A percentile compares a stretch with the other conserved stretches of the same genome.
These are phyloP conservation scores for Stachybotrys chlorohalonatus DNA, from an alignment of 2,329 filamentous ascomycete genomes.

Conservation along the genomic window DNA sequence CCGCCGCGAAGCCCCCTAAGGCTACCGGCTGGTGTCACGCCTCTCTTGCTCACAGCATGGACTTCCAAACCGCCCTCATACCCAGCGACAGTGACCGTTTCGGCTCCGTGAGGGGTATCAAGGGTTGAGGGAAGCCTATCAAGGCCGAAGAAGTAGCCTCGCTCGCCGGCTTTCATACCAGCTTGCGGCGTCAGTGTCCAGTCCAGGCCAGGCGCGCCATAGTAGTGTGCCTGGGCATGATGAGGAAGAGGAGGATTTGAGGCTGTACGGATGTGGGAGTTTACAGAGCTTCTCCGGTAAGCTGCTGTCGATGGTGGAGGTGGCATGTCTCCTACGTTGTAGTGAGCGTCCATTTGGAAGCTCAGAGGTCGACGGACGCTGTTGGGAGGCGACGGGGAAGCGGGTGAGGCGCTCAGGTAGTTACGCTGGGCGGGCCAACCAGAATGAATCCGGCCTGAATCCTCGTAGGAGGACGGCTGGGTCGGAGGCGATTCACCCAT, in stretches of 20 bases:
- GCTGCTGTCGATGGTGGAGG: slow-evolving; percentile 24
- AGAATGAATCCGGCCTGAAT: slow-evolving; percentile 31
- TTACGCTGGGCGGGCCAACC: slow-evolving; percentile 37
- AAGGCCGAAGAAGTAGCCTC: slow-evolving; percentile 73
- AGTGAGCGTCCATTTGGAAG: slow-evolving; percentile 42
- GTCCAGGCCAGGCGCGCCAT: slow-evolving; percentile 65
- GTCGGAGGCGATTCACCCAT: slow-evolving; percentile 44
- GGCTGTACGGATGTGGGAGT: slow-evolving; percentile 38
- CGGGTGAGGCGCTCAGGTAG: slow-evolving; percentile 32
- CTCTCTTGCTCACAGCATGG: slow-evolving; percentile 62
- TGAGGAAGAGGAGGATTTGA: slow-evolving; percentile 61
- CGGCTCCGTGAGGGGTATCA: slow-evolving; percentile 29
- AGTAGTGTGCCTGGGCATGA: slow-evolving; percentile 69
- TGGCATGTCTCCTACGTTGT: slow-evolving; percentile 30
- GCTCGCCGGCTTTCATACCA: slow-evolving; percentile 53
- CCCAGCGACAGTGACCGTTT: slow-evolving; percentile 66
- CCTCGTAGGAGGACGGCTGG: slow-evolving; percentile 43
- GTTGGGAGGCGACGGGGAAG: slow-evolving; percentile 30
- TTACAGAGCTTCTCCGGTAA: slow-evolving; percentile 37
- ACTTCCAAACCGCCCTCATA: slow-evolving; percentile 75
- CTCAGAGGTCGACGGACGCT: slow-evolving; percentile 38
- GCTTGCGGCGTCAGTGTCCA: slow-evolving; percentile 50
- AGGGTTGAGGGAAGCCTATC: slow-evolving; percentile 53
- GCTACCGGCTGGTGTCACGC: slow-evolving; percentile 58
- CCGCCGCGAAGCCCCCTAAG: slow-evolving; percentile 71